Conservation (phyloP, 2,329 filamentous ascomycete genomes). For the Diaporthe destruens region DNA sequence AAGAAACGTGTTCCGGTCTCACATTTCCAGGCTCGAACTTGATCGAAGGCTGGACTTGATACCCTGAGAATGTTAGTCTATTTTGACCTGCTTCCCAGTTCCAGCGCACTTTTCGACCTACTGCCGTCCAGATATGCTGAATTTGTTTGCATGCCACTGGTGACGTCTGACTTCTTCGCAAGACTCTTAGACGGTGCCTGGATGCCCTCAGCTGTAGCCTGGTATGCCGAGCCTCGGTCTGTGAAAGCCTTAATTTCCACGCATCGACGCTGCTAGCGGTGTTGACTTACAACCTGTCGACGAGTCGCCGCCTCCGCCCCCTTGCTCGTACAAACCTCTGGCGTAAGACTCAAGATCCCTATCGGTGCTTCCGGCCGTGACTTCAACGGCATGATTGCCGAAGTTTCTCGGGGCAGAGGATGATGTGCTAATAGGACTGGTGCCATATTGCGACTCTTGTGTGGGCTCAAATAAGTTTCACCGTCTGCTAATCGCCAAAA, state of each 20-base stretch:
- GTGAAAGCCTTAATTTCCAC: neutral
- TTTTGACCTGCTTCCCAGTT: no score
- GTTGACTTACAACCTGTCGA: constrained; percentile 11
- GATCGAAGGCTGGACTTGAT: constrained; percentile 28
- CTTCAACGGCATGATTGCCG: neutral
- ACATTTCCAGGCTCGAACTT: constrained; percentile 28
- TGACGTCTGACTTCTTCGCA: neutral
- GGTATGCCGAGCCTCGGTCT: constrained; percentile 32
- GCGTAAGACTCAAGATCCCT: neutral
- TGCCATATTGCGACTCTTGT: neutral
- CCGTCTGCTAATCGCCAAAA: neutral
- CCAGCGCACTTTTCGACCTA: neutral
- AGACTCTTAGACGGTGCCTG: neutral
- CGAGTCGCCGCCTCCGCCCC: constrained; percentile 1
- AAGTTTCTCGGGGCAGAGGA: constrained; percentile 3
- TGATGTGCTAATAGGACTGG: constrained; percentile 4
- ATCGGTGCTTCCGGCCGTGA: neutral
- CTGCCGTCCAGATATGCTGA: constrained; percentile 26
- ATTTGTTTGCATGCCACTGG: constrained; percentile 13
- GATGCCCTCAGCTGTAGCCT: neutral
- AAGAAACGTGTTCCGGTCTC: neutral
- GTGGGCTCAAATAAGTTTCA: neutral
- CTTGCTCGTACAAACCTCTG: constrained; percentile 16
- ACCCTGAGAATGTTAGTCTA: constrained; percentile 24
- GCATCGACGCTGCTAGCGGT: no score